Evolutionary conservation across 1,139 yeast genomes (phyloP).

Genomic region (Taphrina wiesneri): DNA sequence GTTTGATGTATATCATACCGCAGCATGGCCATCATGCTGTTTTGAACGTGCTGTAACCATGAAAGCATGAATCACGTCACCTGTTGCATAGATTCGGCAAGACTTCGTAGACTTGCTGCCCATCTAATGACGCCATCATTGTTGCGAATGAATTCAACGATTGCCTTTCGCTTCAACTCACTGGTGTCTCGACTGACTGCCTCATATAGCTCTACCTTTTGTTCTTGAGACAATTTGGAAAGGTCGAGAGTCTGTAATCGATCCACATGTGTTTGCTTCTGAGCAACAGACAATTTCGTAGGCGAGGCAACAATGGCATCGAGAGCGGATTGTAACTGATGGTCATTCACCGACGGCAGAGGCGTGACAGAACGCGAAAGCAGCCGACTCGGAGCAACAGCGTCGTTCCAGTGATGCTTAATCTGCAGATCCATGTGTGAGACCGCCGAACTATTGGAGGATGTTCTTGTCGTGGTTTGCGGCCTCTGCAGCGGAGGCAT

Average conservation of each 20-base stretch:
- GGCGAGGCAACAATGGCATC: conserved; percentile 63
- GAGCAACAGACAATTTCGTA: conserved; percentile 28
- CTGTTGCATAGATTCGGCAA: conserved; percentile 17
- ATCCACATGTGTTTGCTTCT: conserved; percentile 17
- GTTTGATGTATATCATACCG: too few species aligned
- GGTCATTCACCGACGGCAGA: not conserved
- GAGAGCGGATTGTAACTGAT: not conserved
- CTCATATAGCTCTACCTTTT: conserved; percentile 1
- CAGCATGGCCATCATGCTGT: too few species aligned
- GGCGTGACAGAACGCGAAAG: conserved; percentile 11
- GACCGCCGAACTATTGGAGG: conserved; percentile 3
- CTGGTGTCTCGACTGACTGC: not conserved
- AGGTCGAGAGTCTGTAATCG: conserved; percentile 3
- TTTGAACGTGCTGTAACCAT: too few species aligned
- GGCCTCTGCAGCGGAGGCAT: not conserved
- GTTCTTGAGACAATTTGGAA: conserved; percentile 5
- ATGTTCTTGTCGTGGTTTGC: not conserved
- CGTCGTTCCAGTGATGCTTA: conserved; percentile 24
- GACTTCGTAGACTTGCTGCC: conserved; percentile 27
- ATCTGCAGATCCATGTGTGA: conserved; percentile 19
- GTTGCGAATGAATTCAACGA: conserved; percentile 23
- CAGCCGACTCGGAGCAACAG: not conserved
- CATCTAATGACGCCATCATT: conserved; percentile 17
- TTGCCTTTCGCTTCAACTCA: conserved; percentile 19
- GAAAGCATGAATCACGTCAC: not conserved